Conservation (phyloP, 345 rosid species). For the Aethionema arabicum region DNA sequence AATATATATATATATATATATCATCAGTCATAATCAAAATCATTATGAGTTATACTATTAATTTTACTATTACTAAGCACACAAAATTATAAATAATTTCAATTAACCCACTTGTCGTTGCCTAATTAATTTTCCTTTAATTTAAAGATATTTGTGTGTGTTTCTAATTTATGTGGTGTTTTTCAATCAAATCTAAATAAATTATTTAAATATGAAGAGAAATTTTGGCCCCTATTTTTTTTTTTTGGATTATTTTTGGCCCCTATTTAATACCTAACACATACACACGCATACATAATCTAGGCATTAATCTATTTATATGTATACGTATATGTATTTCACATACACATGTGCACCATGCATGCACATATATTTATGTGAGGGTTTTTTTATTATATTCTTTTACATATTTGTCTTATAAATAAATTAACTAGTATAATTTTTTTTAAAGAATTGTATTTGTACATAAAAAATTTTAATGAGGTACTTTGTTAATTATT, state of each 20-base stretch:
- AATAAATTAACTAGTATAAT: too few species aligned
- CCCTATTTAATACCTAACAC: constrained; percentile 1
- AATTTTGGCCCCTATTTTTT: background rate
- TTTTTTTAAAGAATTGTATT: too few species aligned
- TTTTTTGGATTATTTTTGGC: too few species aligned
- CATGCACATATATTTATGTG: background rate
- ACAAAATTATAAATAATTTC: background rate
- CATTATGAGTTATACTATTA: constrained; percentile 1
- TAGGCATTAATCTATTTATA: constrained; percentile 5
- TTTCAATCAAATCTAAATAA: background rate
- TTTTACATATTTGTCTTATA: too few species aligned
- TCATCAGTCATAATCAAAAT: constrained; percentile 17
- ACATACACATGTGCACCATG: background rate
- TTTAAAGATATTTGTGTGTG: background rate
- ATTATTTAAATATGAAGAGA: constrained; percentile 2
- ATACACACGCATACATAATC: constrained; percentile 2
- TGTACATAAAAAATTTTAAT: too few species aligned
- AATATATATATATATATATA: background rate
- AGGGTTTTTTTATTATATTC: too few species aligned
- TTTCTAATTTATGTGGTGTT: background rate
- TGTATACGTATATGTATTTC: constrained; percentile 9
- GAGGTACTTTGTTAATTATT: too few species aligned
- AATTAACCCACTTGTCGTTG: constrained; percentile 20
- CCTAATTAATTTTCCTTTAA: background rate
- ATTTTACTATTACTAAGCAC: constrained; percentile 6